A percentile compares a stretch with the other conserved stretches of the same genome.
Evolutionary conservation across 139 green algal genomes (phyloP).

Genomic region (Chlamydomonas asymmetrica): DNA sequence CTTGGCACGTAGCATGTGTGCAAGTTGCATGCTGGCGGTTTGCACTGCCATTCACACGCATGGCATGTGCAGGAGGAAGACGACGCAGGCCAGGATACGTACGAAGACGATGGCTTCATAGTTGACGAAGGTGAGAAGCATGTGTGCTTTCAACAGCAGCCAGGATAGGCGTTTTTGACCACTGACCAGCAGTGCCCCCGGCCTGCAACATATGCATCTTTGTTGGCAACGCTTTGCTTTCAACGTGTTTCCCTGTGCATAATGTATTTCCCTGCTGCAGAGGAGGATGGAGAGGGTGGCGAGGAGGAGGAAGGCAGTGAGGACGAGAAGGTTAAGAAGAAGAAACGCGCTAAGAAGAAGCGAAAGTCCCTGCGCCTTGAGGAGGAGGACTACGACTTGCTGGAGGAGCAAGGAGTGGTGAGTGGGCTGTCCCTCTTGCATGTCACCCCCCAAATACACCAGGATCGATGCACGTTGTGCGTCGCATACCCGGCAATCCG

Average conservation of each 20-base stretch:
- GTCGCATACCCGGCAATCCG: neutral
- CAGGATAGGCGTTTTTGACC: too few relatives aligned
- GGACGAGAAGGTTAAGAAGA: slow-evolving; percentile 5
- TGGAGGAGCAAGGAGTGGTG: slow-evolving; percentile 76
- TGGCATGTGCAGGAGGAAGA: slow-evolving; percentile 44
- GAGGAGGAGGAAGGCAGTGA: slow-evolving; percentile 33
- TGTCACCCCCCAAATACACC: neutral
- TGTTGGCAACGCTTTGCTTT: too few relatives aligned
- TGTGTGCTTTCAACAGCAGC: too few relatives aligned
- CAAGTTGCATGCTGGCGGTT: neutral
- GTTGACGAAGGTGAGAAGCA: slow-evolving; percentile 12
- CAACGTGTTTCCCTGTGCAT: too few relatives aligned
- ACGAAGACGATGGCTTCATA: slow-evolving; percentile 28
- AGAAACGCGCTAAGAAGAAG: slow-evolving; percentile 33
- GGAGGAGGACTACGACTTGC: slow-evolving; percentile 91
- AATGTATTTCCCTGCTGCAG: too few relatives aligned
- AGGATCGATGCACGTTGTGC: neutral
- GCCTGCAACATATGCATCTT: too few relatives aligned
- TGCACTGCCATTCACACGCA: neutral
- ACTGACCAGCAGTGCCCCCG: too few relatives aligned
- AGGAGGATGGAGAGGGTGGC: neutral
- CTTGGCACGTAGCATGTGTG: too few relatives aligned
- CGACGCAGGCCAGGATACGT: slow-evolving; percentile 44
- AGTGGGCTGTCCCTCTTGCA: neutral
- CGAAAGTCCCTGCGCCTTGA: slow-evolving; percentile 67